phyloP scores from a whole-genome alignment of 768 basidiomycete genomes.

The Boletellus ananiceps region DNA sequence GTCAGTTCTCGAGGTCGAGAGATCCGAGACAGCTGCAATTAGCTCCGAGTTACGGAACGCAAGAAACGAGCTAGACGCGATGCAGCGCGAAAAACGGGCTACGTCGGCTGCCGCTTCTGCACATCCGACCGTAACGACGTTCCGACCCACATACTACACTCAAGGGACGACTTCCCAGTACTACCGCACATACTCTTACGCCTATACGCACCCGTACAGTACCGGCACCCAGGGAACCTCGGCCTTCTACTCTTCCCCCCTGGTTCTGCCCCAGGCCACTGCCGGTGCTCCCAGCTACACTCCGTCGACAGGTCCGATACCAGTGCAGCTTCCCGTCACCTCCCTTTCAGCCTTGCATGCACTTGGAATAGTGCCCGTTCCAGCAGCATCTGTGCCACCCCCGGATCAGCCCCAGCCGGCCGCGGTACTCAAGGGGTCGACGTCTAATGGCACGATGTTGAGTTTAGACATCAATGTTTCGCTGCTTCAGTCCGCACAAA shows the following conservation, averaged over 20 bases:
- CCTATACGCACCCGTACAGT: constrained; percentile 57
- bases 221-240: constrained; percentile 21
- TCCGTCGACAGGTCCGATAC: constrained; percentile 36
- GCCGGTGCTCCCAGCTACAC: constrained; percentile 29
- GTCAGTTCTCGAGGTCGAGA: constrained; percentile 60
- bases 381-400: constrained; percentile 47
- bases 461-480: constrained; percentile 78
- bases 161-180: constrained; percentile 46
- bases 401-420: constrained; percentile 61
- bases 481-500: constrained; percentile 66
- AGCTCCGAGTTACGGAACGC: constrained; percentile 58
- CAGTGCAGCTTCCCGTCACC: constrained; percentile 67
- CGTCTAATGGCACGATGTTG: constrained; percentile 65
- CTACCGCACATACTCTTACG: constrained; percentile 62
- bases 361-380: constrained; percentile 70
- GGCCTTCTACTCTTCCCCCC: constrained; percentile 25
- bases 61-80: constrained; percentile 59
- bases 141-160: constrained; percentile 37
- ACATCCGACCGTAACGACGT: constrained; percentile 31
- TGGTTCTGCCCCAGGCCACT: constrained; percentile 35
- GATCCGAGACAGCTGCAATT: constrained; percentile 53
- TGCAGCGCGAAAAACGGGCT: constrained; percentile 68
- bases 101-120: constrained; percentile 25
- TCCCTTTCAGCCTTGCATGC: constrained; percentile 56
- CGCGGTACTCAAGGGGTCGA: constrained; percentile 72